Conservation (phyloP, 169 alveolate species). For the Eimeria brunetti region DNA sequence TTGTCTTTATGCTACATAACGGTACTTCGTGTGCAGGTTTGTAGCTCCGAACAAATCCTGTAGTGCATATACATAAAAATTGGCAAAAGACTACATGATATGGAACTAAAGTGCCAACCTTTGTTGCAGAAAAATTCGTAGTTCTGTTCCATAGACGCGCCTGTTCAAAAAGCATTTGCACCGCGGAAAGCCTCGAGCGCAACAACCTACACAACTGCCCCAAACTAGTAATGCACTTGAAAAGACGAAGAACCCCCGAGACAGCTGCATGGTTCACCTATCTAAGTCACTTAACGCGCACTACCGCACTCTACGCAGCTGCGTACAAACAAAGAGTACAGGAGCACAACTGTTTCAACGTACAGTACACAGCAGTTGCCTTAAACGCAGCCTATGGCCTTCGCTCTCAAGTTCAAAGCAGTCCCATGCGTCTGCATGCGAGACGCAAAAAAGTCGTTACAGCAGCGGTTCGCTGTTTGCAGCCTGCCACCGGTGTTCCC, state of each 20-base stretch:
- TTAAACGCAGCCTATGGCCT: background rate
- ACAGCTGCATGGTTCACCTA: background rate
- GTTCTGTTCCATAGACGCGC: no score
- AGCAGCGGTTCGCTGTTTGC: background rate
- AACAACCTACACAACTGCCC: background rate
- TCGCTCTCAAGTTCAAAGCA: background rate
- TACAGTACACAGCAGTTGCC: background rate
- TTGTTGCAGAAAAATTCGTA: no score
- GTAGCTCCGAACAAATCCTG: no score
- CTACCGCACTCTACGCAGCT: background rate
- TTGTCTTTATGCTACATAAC: no score
- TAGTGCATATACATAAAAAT: no score
- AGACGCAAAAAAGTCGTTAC: background rate
- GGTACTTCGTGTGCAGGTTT: no score
- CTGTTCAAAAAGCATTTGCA: background rate
- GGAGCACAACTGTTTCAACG: background rate
- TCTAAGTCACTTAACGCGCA: background rate
- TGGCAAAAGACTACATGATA: background rate
- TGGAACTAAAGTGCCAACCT: background rate
- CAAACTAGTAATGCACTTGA: no score
- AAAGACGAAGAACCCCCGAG: background rate
- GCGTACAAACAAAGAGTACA: constrained; percentile 14
- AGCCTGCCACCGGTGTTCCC: background rate
- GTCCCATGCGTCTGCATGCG: background rate
- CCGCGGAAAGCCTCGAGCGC: background rate